Percentiles rank a stretch among this genome's conserved stretches.
phyloP scores from a whole-genome alignment of 768 basidiomycete species.

The Piloderma croceum region DNA sequence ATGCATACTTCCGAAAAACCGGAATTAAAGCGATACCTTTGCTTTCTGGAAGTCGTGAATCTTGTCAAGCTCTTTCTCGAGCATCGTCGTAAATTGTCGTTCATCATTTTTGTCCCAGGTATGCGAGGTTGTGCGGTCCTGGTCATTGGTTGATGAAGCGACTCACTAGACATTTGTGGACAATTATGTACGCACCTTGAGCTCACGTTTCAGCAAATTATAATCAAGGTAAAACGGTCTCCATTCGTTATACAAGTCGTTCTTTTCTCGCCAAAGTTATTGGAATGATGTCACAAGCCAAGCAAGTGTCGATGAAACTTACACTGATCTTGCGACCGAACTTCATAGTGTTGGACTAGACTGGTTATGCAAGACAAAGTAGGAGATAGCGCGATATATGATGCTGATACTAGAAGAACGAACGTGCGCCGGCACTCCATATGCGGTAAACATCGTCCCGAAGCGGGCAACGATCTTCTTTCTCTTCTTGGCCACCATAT shows the following conservation, averaged over 20 bases:
- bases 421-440: no score
- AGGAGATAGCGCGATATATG: no score
- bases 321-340: conserved; percentile 77
- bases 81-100: conserved; percentile 68
- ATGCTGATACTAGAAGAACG: no score
- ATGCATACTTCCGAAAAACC: background rate
- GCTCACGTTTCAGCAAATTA: conserved; percentile 79
- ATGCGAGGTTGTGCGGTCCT: conserved; percentile 48
- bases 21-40: conserved; percentile 48
- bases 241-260: conserved; percentile 87
- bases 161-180: no score
- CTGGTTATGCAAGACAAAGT: no score
- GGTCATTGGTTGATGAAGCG: no score
- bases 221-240: conserved; percentile 88
- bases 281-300: conserved; percentile 3
- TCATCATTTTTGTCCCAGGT: conserved; percentile 79
- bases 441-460: no score
- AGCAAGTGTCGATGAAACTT: conserved; percentile 15
- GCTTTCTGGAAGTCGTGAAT: conserved; percentile 88
- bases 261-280: conserved; percentile 35
- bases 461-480: no score
- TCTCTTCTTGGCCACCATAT: no score
- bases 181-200: conserved; percentile 70
- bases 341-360: conserved; percentile 62
- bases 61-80: conserved; percentile 87